These are phyloP conservation scores for Anthracocystis setariae DNA, from an alignment of 1,284 basidiomycete species.

Conservation along the genomic window DNA sequence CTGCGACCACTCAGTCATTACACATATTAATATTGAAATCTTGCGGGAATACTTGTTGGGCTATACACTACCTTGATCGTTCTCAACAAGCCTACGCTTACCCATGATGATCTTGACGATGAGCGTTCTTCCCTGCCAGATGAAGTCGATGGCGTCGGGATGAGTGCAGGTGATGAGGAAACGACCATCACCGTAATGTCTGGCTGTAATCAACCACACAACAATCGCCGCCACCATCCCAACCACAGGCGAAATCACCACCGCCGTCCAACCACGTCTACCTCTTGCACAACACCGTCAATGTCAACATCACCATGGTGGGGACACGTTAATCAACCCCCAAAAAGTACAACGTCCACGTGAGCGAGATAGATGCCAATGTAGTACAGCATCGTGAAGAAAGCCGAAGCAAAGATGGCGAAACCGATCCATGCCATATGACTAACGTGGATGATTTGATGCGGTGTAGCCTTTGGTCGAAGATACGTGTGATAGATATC, in stretches of 20 bases:
- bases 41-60: too few relatives aligned
- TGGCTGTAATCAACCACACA: constrained; percentile 60
- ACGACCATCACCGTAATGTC: constrained; percentile 48
- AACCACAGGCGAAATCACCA: constrained; percentile 43
- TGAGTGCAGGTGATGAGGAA: constrained; percentile 22
- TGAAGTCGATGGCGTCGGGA: constrained; percentile 35
- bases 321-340: constrained; percentile 59
- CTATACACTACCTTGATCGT: too few relatives aligned
- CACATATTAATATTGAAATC: too few relatives aligned
- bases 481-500: constrained; percentile 62
- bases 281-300: constrained; percentile 61
- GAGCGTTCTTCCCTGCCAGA: constrained; percentile 24
- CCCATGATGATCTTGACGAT: constrained; percentile 16
- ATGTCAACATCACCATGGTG: constrained; percentile 52
- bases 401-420: constrained; percentile 51
- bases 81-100: background rate
- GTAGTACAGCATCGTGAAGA: constrained; percentile 53
- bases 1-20: too few relatives aligned
- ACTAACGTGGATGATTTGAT: constrained; percentile 50
- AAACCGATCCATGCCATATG: constrained; percentile 53
- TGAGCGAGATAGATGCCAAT: constrained; percentile 53
- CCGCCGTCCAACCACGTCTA: constrained; percentile 57
- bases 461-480: constrained; percentile 41
- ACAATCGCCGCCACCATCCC: constrained; percentile 59
- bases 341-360: constrained; percentile 64